These are phyloP conservation scores for Picea abies DNA, from an alignment of 83 land plant genomes.

Conservation along the genomic window DNA sequence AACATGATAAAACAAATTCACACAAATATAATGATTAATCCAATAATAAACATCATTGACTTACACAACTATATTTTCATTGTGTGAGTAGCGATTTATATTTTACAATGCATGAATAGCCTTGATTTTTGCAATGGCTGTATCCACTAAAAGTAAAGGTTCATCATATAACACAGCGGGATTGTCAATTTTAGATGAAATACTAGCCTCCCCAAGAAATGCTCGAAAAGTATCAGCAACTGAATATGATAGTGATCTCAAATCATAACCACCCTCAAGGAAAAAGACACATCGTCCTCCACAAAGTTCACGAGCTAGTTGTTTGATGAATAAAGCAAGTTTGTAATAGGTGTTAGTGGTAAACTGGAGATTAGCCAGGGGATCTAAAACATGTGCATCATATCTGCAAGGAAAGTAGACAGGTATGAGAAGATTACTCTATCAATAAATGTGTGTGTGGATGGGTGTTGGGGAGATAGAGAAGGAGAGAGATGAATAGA, in stretches of 20 bases:
- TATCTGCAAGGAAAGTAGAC: slow-evolving; percentile 52
- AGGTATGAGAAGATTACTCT: not conserved
- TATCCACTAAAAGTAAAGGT: slow-evolving; percentile 55
- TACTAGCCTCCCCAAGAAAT: slow-evolving; percentile 80
- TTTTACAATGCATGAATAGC: slow-evolving; percentile 55
- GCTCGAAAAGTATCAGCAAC: slow-evolving; percentile 92
- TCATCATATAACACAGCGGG: slow-evolving; percentile 90
- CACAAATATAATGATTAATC: not conserved
- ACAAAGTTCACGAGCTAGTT: slow-evolving; percentile 81
- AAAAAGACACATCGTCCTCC: slow-evolving; percentile 94
- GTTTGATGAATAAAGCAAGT: slow-evolving; percentile 77
- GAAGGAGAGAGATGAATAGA: too few species aligned
- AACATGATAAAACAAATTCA: not conserved
- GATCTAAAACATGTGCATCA: slow-evolving; percentile 93
- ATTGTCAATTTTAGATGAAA: slow-evolving; percentile 67
- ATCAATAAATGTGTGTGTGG: not conserved
- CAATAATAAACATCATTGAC: not conserved
- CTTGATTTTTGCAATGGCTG: slow-evolving; percentile 73
- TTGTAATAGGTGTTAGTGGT: slow-evolving; percentile 92
- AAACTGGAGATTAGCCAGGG: slow-evolving; percentile 83
- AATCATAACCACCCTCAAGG: slow-evolving; percentile 96
- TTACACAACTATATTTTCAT: not conserved
- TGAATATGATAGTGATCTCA: slow-evolving; percentile 84
- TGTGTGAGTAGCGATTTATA: not conserved
- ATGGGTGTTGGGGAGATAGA: too few species aligned